These are phyloP conservation scores for Pisolithus sp. DNA, from an alignment of 768 basidiomycete species.

Conservation along the genomic window DNA sequence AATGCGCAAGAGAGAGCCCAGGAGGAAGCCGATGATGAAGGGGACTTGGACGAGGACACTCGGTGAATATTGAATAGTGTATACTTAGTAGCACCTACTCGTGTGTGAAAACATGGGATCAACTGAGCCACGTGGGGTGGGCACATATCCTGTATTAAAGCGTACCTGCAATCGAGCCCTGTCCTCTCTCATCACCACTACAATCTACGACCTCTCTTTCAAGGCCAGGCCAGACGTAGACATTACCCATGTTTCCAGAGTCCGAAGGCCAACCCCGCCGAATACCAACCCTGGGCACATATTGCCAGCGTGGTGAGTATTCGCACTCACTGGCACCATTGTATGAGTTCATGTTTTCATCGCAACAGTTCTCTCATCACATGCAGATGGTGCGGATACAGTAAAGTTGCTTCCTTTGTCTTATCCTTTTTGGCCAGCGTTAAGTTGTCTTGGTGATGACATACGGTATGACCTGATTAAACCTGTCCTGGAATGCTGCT, in stretches of 20 bases:
- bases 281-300: conserved; percentile 57
- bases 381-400: conserved; percentile 52
- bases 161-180: not conserved
- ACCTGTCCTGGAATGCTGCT: conserved; percentile 71
- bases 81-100: not conserved
- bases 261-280: conserved; percentile 31
- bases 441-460: conserved; percentile 54
- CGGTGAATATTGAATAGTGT: conserved; percentile 1
- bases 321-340: conserved; percentile 4
- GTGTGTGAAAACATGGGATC: too few species aligned
- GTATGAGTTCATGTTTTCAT: conserved; percentile 9
- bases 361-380: conserved; percentile 45
- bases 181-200: not conserved
- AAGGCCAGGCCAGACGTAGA: not conserved
- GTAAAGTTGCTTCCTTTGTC: not conserved
- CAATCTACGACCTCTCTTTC: not conserved
- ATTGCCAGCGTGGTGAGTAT: conserved; percentile 66
- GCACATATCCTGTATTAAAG: conserved; percentile 5
- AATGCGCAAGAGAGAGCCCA: conserved; percentile 62
- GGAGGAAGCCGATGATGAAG: conserved; percentile 56
- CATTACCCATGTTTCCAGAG: conserved; percentile 28
- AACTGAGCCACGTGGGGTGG: conserved; percentile 1
- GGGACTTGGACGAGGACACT: conserved; percentile 36
- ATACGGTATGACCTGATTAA: conserved; percentile 59
- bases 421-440: conserved; percentile 36